phyloP scores from a whole-genome alignment of 495 filamentous ascomycete genomes.

The Podospora conica region DNA sequence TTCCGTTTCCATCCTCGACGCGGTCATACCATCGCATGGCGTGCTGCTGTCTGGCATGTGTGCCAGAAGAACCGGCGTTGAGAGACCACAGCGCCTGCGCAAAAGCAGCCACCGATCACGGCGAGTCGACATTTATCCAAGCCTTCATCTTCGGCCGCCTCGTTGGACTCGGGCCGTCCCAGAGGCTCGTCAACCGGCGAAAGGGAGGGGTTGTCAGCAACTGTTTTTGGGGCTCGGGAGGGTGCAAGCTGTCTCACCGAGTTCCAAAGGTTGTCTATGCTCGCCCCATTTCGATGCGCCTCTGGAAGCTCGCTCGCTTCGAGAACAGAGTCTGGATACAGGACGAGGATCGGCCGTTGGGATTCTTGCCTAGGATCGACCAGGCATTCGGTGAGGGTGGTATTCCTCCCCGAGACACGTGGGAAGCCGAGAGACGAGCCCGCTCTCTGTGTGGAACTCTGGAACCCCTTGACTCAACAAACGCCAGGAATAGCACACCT shows the following conservation, averaged over 20 bases:
- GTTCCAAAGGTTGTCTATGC: background rate
- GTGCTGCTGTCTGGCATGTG: constrained; percentile 22
- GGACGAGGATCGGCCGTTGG: constrained; percentile 19
- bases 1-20: constrained; percentile 22
- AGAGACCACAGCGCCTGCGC: constrained; percentile 35
- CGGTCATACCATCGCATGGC: constrained; percentile 26
- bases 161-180: background rate
- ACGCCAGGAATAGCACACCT: constrained; percentile 9
- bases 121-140: background rate
- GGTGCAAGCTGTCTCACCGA: background rate
- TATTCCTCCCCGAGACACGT: constrained; percentile 17
- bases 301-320: background rate
- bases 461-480: background rate
- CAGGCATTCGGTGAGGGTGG: constrained; percentile 12
- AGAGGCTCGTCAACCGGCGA: background rate
- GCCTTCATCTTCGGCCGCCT: background rate
- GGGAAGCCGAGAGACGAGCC: constrained; percentile 8
- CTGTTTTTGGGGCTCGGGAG: constrained; percentile 9
- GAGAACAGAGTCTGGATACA: background rate
- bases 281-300: background rate
- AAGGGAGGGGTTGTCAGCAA: constrained; percentile 1
- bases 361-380: constrained; percentile 15
- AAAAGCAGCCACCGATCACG: constrained; percentile 20
- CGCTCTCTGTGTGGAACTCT: background rate
- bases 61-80: constrained; percentile 28